A percentile compares a stretch with the other conserved stretches of the same genome.
phyloP scores from a whole-genome alignment of 1,284 basidiomycete species.

The Flammula alnicola region DNA sequence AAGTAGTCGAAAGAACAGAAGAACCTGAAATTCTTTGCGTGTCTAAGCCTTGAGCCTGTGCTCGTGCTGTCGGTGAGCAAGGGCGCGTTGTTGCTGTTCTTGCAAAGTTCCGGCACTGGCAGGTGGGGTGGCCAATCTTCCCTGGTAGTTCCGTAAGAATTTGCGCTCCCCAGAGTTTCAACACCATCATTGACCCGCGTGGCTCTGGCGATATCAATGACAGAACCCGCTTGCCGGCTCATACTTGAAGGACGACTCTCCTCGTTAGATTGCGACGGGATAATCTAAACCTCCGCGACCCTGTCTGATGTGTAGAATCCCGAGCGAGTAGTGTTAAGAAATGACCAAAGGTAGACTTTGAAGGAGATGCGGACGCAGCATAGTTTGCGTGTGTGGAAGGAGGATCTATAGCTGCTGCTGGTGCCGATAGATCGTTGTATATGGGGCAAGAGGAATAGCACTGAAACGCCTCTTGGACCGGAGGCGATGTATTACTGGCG shows the following conservation, averaged over 20 bases:
- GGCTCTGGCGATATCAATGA: constrained; percentile 65
- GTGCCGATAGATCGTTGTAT: too few relatives aligned
- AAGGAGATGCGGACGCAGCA: constrained; percentile 43
- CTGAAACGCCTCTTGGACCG: too few relatives aligned
- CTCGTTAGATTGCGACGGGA: constrained; percentile 40
- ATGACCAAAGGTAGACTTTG: constrained; percentile 50
- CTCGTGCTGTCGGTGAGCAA: constrained; percentile 58
- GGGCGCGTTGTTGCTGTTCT: constrained; percentile 64
- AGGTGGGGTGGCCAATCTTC: constrained; percentile 55
- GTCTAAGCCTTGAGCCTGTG: constrained; percentile 56
- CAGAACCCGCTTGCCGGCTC: constrained; percentile 64
- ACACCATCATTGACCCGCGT: constrained; percentile 63
- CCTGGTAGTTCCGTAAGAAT: constrained; percentile 62
- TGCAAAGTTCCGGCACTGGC: constrained; percentile 46
- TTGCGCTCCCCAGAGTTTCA: constrained; percentile 33
- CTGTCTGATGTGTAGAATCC: constrained; percentile 37
- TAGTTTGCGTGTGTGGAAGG: constrained; percentile 44
- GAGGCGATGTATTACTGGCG: too few relatives aligned
- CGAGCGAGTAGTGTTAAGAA: constrained; percentile 28
- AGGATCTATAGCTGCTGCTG: too few relatives aligned
- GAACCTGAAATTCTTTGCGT: constrained; percentile 58
- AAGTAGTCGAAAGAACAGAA: constrained; percentile 67
- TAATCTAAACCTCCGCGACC: constrained; percentile 39
- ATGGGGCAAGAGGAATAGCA: too few relatives aligned
- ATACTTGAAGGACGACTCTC: constrained; percentile 61